Percentiles rank a stretch among this genome's conserved stretches.
Conservation (phyloP, 805 yeast species). For the Nakazawaea peltata region DNA sequence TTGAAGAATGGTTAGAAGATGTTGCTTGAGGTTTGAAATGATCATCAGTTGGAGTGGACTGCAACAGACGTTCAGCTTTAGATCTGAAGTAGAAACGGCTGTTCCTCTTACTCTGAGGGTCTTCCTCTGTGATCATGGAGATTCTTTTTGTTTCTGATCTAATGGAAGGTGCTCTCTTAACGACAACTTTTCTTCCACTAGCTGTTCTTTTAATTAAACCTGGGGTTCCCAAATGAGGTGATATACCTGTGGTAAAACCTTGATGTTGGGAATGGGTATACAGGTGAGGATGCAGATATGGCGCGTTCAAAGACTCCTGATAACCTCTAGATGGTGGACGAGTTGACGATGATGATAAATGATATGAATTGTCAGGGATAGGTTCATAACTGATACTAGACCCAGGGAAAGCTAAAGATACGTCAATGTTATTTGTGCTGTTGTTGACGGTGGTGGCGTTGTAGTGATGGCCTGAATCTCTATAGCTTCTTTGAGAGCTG, state of each 20-base stretch:
- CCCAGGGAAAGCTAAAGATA: background rate
- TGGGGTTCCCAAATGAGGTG: background rate
- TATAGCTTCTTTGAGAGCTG: no score
- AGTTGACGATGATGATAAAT: background rate
- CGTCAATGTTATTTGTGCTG: background rate
- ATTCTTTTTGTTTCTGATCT: conserved; percentile 4
- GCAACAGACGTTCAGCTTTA: no score
- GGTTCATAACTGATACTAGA: conserved; percentile 3
- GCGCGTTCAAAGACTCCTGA: no score
- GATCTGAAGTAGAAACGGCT: background rate
- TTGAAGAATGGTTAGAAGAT: no score
- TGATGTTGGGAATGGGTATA: background rate
- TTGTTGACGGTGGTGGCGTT: no score
- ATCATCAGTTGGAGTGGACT: no score
- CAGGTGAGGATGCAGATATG: no score
- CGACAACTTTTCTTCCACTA: conserved; percentile 3
- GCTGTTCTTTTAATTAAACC: conserved; percentile 3
- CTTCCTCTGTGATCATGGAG: conserved; percentile 6
- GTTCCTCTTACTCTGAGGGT: no score
- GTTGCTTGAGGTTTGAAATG: no score
- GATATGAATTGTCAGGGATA: background rate
- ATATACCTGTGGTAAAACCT: background rate
- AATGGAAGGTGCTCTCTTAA: conserved; percentile 9
- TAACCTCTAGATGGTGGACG: background rate
- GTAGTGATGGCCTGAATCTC: no score